These are phyloP conservation scores for Ulota crispa DNA, from an alignment of 225 moss, liverwort and hornwort genomes.

Conservation along the genomic window DNA sequence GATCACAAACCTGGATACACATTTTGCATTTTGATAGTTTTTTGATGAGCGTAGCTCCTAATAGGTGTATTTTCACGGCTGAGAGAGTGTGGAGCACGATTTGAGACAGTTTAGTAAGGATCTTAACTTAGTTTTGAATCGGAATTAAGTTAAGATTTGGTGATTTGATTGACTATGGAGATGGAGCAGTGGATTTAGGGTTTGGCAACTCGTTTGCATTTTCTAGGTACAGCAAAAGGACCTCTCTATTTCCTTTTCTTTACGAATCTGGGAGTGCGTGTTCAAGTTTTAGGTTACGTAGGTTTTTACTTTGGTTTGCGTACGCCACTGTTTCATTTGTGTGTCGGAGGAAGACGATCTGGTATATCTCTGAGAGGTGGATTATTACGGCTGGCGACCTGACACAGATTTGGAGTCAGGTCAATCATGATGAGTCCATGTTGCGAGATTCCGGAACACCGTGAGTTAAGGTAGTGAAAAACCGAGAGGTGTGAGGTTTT, in stretches of 20 bases:
- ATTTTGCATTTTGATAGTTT: too few species aligned
- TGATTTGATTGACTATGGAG: not conserved
- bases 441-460: slow-evolving; percentile 14
- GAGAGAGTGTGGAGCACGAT: not conserved
- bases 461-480: not conserved
- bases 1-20: not conserved
- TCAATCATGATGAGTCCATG: slow-evolving; percentile 23
- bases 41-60: not conserved
- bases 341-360: not conserved
- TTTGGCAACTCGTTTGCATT: not conserved
- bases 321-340: not conserved
- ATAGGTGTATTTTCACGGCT: not conserved
- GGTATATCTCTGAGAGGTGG: not conserved
- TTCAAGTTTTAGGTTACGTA: slow-evolving; percentile 19
- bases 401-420: slow-evolving; percentile 26
- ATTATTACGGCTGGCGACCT: not conserved
- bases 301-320: not conserved
- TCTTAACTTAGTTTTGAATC: not conserved
- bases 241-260: not conserved
- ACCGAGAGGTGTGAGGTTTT: not conserved
- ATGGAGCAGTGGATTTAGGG: slow-evolving; percentile 16
- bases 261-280: slow-evolving; percentile 1
- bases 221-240: not conserved
- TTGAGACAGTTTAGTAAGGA: not conserved
- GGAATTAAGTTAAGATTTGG: not conserved